phyloP scores from a whole-genome alignment of 495 filamentous ascomycete species.

The Penicillium paxilli region DNA sequence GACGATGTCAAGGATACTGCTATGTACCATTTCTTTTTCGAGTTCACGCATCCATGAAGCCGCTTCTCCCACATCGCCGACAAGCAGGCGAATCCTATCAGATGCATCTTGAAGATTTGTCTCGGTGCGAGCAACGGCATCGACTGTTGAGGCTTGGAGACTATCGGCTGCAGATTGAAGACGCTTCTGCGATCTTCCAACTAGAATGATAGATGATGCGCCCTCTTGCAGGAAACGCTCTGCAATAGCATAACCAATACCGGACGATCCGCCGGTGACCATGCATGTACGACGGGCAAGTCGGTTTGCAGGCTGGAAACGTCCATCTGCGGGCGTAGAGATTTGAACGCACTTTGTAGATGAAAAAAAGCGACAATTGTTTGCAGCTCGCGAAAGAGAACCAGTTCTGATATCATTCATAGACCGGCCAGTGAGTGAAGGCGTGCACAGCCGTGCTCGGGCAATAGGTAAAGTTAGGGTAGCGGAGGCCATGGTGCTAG shows the following conservation, averaged over 20 bases:
- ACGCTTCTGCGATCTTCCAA: slow-evolving; percentile 44
- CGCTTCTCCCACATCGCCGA: slow-evolving; percentile 48
- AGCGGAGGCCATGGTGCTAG: no score
- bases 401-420: slow-evolving; percentile 3
- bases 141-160: slow-evolving; percentile 4
- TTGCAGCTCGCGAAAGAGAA: not conserved
- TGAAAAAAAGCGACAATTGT: slow-evolving; percentile 13
- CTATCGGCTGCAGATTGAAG: slow-evolving; percentile 38
- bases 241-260: slow-evolving; percentile 70
- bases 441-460: not conserved
- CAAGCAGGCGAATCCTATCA: slow-evolving; percentile 30
- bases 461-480: not conserved
- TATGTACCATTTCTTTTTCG: slow-evolving; percentile 41
- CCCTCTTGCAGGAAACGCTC: slow-evolving; percentile 63
- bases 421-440: not conserved
- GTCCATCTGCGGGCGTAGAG: not conserved
- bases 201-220: slow-evolving; percentile 53
- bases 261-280: slow-evolving; percentile 64
- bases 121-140: not conserved
- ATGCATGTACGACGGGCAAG: slow-evolving; percentile 50
- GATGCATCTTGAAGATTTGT: slow-evolving; percentile 3
- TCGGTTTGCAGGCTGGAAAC: slow-evolving; percentile 18
- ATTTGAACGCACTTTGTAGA: slow-evolving; percentile 2
- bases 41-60: slow-evolving; percentile 47
- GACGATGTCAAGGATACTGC: not conserved